Conservation (phyloP, 495 filamentous ascomycete species). For the Hypoxylon trugodes region DNA sequence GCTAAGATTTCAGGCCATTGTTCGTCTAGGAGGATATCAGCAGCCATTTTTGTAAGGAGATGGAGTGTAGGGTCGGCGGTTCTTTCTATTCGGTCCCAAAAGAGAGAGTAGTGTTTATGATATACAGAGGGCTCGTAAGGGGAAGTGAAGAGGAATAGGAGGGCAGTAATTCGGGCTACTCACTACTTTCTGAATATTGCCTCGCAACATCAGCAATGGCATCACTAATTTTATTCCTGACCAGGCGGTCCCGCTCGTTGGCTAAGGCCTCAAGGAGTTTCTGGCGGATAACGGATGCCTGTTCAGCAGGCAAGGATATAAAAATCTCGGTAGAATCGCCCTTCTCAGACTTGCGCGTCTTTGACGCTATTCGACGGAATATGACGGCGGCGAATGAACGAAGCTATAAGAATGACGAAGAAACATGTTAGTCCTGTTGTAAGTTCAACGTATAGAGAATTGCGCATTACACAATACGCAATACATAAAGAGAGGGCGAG, state of each 20-base stretch:
- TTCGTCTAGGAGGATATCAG: constrained; percentile 65
- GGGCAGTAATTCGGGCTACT: constrained; percentile 50
- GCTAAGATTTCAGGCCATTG: constrained; percentile 91
- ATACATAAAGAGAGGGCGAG: constrained; percentile 3
- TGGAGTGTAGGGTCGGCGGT: background rate
- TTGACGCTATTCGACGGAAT: constrained; percentile 91
- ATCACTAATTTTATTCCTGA: constrained; percentile 95
- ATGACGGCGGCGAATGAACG: constrained; percentile 93
- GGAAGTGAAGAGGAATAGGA: constrained; percentile 2
- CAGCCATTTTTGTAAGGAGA: background rate
- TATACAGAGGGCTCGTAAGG: background rate
- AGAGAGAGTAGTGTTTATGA: background rate
- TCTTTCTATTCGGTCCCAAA: background rate
- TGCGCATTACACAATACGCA: constrained; percentile 1
- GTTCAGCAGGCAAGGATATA: constrained; percentile 72
- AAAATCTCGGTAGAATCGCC: constrained; percentile 83
- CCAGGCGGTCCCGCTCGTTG: constrained; percentile 70
- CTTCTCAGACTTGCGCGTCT: constrained; percentile 78
- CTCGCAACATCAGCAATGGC: constrained; percentile 94
- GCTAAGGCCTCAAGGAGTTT: constrained; percentile 81
- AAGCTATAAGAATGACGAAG: constrained; percentile 17
- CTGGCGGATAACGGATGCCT: constrained; percentile 77
- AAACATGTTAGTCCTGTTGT: constrained; percentile 19
- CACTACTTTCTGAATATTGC: constrained; percentile 92
- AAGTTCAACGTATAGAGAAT: background rate